Percentiles rank a stretch among this genome's conserved stretches.
phyloP scores from a whole-genome alignment of 2,329 filamentous ascomycete genomes.

The Alternaria sp. region DNA sequence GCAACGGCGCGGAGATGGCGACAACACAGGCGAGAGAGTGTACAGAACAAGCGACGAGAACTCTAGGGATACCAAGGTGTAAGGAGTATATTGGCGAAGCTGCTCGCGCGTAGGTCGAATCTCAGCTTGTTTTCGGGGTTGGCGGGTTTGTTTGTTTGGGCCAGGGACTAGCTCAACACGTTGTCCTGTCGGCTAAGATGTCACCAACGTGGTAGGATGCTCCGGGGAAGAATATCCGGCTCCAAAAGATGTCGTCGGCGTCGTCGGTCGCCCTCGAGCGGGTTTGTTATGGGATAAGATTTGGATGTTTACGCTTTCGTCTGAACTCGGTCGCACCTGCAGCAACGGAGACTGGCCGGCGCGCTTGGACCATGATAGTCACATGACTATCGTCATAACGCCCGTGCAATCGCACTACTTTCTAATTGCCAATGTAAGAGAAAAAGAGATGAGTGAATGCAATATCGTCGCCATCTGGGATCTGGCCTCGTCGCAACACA shows the following conservation, averaged over 20 bases:
- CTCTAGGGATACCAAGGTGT: neutral
- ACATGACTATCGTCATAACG: slow-evolving; percentile 22
- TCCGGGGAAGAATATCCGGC: slow-evolving; percentile 24
- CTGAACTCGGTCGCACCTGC: slow-evolving; percentile 27
- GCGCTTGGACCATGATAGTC: slow-evolving; percentile 16
- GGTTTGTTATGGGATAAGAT: slow-evolving; percentile 36
- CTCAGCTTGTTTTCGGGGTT: slow-evolving; percentile 1
- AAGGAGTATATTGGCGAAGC: slow-evolving; percentile 4
- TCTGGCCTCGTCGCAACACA: slow-evolving; percentile 8
- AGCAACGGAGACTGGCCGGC: slow-evolving; percentile 30
- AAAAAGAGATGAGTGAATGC: neutral
- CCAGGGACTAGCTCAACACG: slow-evolving; percentile 18
- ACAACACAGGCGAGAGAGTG: slow-evolving; percentile 1
- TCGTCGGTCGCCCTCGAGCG: slow-evolving; percentile 25
- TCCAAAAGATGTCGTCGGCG: slow-evolving; percentile 30
- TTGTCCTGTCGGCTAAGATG: slow-evolving; percentile 16
- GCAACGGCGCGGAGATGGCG: slow-evolving; percentile 21
- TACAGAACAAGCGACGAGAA: neutral
- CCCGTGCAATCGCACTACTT: slow-evolving; percentile 11
- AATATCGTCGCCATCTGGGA: neutral
- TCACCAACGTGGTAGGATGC: slow-evolving; percentile 19
- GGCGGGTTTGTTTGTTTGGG: slow-evolving; percentile 30
- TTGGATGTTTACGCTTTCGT: slow-evolving; percentile 34
- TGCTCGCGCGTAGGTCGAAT: slow-evolving; percentile 8
- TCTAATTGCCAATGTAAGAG: slow-evolving; percentile 11